Percentiles rank a stretch among this genome's conserved stretches.
Evolutionary conservation across 2,329 filamentous ascomycete species (phyloP).

Genomic region (Xylariaceae sp.): DNA sequence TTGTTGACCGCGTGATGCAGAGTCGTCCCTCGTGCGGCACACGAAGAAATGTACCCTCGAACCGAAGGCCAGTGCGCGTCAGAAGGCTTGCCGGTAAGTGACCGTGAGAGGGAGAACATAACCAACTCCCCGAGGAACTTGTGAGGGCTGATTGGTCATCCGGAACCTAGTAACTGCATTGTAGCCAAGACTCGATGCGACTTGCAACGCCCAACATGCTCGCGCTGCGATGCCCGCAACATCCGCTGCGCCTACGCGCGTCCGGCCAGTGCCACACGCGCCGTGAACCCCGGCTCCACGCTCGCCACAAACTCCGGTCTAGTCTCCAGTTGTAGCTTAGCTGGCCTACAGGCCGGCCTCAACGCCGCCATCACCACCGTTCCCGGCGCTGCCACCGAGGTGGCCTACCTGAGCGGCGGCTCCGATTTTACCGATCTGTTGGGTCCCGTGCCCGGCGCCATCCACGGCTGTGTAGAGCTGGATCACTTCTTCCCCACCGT

Average conservation of each 20-base stretch:
- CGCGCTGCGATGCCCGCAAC: conserved; percentile 22
- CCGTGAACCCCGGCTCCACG: conserved; percentile 1
- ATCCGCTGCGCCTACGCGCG: conserved; percentile 22
- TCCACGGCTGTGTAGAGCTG: background rate
- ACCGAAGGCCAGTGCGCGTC: conserved; percentile 19
- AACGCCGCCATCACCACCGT: background rate
- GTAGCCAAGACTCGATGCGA: conserved; percentile 29
- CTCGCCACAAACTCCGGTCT: background rate
- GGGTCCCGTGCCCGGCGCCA: background rate
- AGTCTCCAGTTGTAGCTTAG: background rate
- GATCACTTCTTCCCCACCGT: conserved; percentile 1
- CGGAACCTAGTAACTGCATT: conserved; percentile 19
- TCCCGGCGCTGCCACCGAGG: background rate
- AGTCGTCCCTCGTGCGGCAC: conserved; percentile 24
- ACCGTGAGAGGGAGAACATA: background rate
- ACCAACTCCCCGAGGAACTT: background rate
- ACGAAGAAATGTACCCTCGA: conserved; percentile 23
- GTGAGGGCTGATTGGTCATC: background rate
- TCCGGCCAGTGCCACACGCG: background rate
- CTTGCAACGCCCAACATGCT: conserved; percentile 23
- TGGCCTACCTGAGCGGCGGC: conserved; percentile 2
- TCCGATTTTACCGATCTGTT: background rate
- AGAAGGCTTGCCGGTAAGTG: conserved; percentile 27
- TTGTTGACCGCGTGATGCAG: conserved; percentile 5
- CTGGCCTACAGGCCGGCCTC: background rate